A percentile compares a stretch with the other conserved stretches of the same genome.
These are phyloP conservation scores for Polychytrium aggregatum DNA, from an alignment of 192 early-diverging fungal species.

Conservation along the genomic window DNA sequence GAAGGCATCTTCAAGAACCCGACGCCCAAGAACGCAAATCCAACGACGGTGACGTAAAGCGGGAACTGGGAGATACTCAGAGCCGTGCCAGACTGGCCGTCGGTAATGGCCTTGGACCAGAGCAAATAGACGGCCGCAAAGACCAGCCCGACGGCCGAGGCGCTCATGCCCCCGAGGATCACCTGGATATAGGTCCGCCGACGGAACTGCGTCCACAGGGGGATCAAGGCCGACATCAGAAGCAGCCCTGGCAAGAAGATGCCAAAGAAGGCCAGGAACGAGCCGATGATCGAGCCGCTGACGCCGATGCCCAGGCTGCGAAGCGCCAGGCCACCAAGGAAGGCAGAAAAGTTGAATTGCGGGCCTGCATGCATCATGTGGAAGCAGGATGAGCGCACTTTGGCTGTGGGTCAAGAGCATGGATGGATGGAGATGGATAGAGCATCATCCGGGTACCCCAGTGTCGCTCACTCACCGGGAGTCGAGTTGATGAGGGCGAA, in stretches of 20 bases:
- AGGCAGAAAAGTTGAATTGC: conserved; percentile 62
- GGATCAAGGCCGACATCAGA: conserved; percentile 44
- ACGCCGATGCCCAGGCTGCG: conserved; percentile 16
- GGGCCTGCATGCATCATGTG: conserved; percentile 27
- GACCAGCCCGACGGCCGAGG: conserved; percentile 50
- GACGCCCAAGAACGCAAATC: not conserved
- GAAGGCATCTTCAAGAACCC: conserved; percentile 3
- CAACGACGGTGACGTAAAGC: not conserved
- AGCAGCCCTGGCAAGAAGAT: conserved; percentile 54
- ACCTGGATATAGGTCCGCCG: conserved; percentile 20
- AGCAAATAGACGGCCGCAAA: conserved; percentile 52
- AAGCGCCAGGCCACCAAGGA: conserved; percentile 44
- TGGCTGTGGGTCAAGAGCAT: too few relatives aligned
- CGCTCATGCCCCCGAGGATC: conserved; percentile 50
- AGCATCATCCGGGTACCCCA: not conserved
- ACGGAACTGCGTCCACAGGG: conserved; percentile 47
- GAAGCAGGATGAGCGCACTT: too few relatives aligned
- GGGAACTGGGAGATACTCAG: not conserved
- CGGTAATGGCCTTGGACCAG: conserved; percentile 24
- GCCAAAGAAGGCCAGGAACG: conserved; percentile 38
- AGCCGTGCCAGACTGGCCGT: too few relatives aligned
- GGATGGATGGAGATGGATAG: too few relatives aligned
- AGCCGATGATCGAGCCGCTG: conserved; percentile 26
- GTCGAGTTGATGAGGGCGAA: conserved; percentile 45
- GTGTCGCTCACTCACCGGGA: conserved; percentile 10